Evolutionary conservation across 1,284 basidiomycete species (phyloP), one percentile per base, ranked within the genome.

Genomic region (Leccinum fallax): DNA sequence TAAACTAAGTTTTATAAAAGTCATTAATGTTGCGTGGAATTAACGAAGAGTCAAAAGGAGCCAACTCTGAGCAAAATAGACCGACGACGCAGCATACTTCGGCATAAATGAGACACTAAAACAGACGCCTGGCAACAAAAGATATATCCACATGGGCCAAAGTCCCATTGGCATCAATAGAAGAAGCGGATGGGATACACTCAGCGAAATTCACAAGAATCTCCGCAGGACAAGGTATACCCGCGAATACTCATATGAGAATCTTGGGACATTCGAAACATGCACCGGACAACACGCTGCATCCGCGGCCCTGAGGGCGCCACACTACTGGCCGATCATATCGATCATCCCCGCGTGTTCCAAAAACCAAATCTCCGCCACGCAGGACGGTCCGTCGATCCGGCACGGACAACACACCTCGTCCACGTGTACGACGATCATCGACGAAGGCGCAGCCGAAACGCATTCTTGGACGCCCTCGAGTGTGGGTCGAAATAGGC

Each of bases 381-480:
- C 26, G 36, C 15, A 13, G 24, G 11, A 26, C 13, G 28, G n/a
- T 16, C 57, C 28, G 10, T 15, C 34, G 15, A 59, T 59, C 57
- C 11, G 34, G 57, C n/a, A 15, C 24, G 5, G 24, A 24, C 4
- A 15, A 58, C 10, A 36, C 30, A 28, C 21, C 32, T 15, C 40
- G n/a, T 43, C 4, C 40, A 43, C n/a, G 40, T n/a, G 15, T 10
- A 32, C 11, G 15, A 53, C 66, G 21, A 51, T 69, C 63, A 75
- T 34, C 71, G 70, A 28, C 74, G 74, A 38, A 85, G 76, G 9
- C 86, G 80, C 58, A 93, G 76, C 49, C 84, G 80, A 75, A 92
- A 88, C 5, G 90, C 91, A 69, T 93, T 92, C 74, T 88, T 91
- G 11, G 90, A 92, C 8, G 82, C 81, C 59, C 84, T 81, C 19